Conservation (phyloP, 176 grass and related monocot species). For the Aegilops speltoides region DNA sequence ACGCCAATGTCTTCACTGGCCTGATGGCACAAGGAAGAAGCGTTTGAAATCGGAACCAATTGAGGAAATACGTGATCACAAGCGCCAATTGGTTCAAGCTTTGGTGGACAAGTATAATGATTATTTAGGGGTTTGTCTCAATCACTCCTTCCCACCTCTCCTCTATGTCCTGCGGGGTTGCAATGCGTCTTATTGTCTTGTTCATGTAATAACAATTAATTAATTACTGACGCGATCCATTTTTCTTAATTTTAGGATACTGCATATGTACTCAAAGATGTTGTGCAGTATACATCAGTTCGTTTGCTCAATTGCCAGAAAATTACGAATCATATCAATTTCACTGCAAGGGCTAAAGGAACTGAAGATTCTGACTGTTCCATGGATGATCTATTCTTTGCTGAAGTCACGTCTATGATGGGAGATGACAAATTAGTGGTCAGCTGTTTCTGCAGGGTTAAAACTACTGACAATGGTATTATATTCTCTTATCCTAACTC, state of each 20-base stretch:
- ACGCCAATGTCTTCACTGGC: not conserved
- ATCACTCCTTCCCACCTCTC: not conserved
- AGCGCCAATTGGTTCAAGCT: not conserved
- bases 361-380: not conserved
- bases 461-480: not conserved
- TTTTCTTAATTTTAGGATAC: not conserved
- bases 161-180: not conserved
- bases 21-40: conserved; percentile 1
- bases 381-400: not conserved
- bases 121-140: not conserved
- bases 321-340: not conserved
- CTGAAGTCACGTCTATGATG: not conserved
- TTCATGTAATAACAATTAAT: not conserved
- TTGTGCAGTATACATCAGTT: not conserved
- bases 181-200: not conserved
- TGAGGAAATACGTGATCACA: not conserved
- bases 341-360: not conserved
- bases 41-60: not conserved
- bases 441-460: not conserved
- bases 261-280: not conserved
- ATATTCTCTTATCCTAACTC: not conserved
- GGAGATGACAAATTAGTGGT: not conserved
- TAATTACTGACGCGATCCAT: not conserved
- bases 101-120: conserved; percentile 4
- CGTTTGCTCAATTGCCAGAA: not conserved